Conservation (phyloP, 805 yeast genomes). For the Spathaspora girioi region DNA sequence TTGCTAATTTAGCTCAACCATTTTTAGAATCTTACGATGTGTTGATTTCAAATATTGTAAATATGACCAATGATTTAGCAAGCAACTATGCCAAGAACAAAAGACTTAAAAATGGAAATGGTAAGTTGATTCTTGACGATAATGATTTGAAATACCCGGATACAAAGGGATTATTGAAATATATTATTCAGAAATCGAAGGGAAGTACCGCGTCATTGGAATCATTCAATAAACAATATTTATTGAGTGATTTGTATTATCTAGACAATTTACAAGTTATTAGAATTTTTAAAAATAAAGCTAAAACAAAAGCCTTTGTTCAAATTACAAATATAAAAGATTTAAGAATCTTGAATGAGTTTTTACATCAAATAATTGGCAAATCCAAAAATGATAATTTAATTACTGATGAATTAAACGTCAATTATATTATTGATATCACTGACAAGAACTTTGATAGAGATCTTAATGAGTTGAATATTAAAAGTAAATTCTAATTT, state of each 20-base stretch:
- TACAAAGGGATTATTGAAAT: constrained; percentile 28
- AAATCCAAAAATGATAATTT: constrained; percentile 6
- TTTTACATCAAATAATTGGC: constrained; percentile 17
- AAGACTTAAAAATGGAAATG: constrained; percentile 1
- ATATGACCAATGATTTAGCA: constrained; percentile 5
- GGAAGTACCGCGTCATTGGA: constrained; percentile 26
- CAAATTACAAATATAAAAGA: constrained; percentile 25
- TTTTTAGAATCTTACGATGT: constrained; percentile 28
- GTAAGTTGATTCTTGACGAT: constrained; percentile 12
- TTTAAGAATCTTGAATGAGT: constrained; percentile 19
- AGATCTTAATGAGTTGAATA: constrained; percentile 1
- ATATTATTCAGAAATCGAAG: constrained; percentile 17
- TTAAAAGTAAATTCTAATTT: constrained; percentile 11
- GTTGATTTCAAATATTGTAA: constrained; percentile 8
- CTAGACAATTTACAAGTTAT: constrained; percentile 32
- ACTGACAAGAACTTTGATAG: constrained; percentile 27
- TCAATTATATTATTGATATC: constrained; percentile 32
- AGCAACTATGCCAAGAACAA: constrained; percentile 7
- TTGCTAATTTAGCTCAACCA: constrained; percentile 29
- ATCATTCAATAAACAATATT: constrained; percentile 39
- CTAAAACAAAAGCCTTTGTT: constrained; percentile 39
- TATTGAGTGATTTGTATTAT: constrained; percentile 36
- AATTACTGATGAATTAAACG: constrained; percentile 14
- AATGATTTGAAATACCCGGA: constrained; percentile 24
- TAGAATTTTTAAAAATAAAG: constrained; percentile 36